A percentile compares a stretch with the other conserved stretches of the same genome.
Evolutionary conservation across 2,329 filamentous ascomycete species (phyloP).

Genomic region (Botrytis aclada): DNA sequence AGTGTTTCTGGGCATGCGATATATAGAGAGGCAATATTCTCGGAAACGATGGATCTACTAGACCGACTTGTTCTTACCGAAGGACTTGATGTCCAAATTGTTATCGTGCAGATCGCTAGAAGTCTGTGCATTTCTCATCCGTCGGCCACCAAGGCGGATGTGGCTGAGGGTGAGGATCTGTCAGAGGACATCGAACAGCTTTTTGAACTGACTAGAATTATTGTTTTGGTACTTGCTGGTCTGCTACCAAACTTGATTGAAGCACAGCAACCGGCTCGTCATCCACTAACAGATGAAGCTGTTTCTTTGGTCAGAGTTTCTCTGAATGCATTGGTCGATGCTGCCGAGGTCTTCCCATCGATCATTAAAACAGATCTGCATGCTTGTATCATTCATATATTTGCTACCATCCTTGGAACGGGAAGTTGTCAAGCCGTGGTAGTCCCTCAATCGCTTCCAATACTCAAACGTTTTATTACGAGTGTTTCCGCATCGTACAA

Average conservation of each 20-base stretch:
- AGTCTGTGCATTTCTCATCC: slow-evolving; percentile 89
- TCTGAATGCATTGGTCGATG: slow-evolving; percentile 85
- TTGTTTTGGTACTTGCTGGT: slow-evolving; percentile 86
- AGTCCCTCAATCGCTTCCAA: slow-evolving; percentile 84
- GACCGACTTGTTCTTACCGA: slow-evolving; percentile 92
- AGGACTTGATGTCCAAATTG: slow-evolving; percentile 79
- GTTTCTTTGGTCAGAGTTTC: slow-evolving; percentile 75
- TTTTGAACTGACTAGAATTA: slow-evolving; percentile 94
- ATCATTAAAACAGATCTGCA: slow-evolving; percentile 97
- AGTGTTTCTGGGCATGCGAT: slow-evolving; percentile 95
- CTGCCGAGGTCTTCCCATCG: slow-evolving; percentile 90
- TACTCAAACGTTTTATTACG: slow-evolving; percentile 84
- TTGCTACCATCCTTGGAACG: slow-evolving; percentile 86
- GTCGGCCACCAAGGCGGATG: slow-evolving; percentile 69
- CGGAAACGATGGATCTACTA: slow-evolving; percentile 93
- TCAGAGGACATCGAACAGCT: slow-evolving; percentile 97
- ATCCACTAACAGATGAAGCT: slow-evolving; percentile 83
- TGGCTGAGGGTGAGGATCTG: slow-evolving; percentile 70
- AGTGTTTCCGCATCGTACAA: slow-evolving; percentile 59
- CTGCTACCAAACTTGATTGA: slow-evolving; percentile 80
- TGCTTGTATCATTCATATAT: slow-evolving; percentile 95
- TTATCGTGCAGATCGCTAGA: slow-evolving; percentile 91
- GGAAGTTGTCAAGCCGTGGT: slow-evolving; percentile 83
- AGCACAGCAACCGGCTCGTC: slow-evolving; percentile 57
- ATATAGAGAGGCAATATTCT: slow-evolving; percentile 92